Evolutionary conservation across 2,329 filamentous ascomycete genomes (phyloP).

Genomic region (Penicillium sp.): DNA sequence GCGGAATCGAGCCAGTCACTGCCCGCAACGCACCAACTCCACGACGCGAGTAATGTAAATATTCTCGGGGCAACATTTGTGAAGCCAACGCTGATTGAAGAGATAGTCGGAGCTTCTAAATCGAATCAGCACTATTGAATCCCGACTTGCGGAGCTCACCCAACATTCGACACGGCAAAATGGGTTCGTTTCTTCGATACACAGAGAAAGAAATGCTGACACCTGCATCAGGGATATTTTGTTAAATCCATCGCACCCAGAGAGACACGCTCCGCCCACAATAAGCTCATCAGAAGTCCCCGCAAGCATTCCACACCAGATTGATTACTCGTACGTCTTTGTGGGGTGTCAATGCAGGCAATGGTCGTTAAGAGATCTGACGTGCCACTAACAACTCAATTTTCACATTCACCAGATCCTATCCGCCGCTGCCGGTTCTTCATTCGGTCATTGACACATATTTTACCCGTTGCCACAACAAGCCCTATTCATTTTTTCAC

Average conservation of each 20-base stretch:
- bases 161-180: background rate
- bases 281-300: background rate
- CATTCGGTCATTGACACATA: slow-evolving; percentile 32
- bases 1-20: slow-evolving; percentile 1
- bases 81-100: background rate
- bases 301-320: background rate
- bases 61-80: background rate
- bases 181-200: background rate
- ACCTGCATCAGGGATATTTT: background rate
- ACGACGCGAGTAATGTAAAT: background rate
- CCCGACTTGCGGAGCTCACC: slow-evolving; percentile 28
- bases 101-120: slow-evolving; percentile 20
- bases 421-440: slow-evolving; percentile 21
- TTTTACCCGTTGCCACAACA: slow-evolving; percentile 42
- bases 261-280: background rate
- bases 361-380: background rate
- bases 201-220: background rate
- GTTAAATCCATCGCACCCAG: background rate
- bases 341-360: background rate
- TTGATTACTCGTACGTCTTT: background rate
- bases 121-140: slow-evolving; percentile 27
- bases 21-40: background rate
- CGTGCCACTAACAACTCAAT: background rate
- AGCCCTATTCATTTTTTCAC: slow-evolving; percentile 46
- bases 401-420: background rate